Conservation (phyloP, 345 rosid species). For the Camelina laxa region DNA sequence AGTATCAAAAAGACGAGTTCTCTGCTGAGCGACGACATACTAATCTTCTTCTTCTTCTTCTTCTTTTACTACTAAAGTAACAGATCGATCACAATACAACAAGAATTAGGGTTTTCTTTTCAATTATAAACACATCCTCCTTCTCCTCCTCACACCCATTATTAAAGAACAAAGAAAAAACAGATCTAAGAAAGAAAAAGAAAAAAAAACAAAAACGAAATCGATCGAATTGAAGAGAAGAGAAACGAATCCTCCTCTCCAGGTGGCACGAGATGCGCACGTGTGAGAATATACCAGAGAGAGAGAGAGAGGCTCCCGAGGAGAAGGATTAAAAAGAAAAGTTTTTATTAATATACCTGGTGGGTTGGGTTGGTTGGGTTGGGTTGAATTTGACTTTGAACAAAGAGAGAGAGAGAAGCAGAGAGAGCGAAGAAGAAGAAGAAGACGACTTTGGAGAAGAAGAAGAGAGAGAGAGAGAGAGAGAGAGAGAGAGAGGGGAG, state of each 20-base stretch:
- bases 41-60: not conserved
- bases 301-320: slow-evolving; percentile 8
- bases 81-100: slow-evolving; percentile 34
- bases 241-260: slow-evolving; percentile 15
- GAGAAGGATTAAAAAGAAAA: not conserved
- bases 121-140: not conserved
- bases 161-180: not conserved
- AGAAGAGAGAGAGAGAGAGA: slow-evolving; percentile 25
- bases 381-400: slow-evolving; percentile 39
- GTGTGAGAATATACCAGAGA: slow-evolving; percentile 31
- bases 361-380: too few species aligned
- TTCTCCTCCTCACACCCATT: not conserved
- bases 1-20: slow-evolving; percentile 48
- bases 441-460: slow-evolving; percentile 18
- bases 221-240: slow-evolving; percentile 18
- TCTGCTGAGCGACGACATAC: slow-evolving; percentile 48
- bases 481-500: slow-evolving; percentile 30
- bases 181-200: slow-evolving; percentile 35
- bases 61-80: not conserved
- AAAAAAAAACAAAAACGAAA: slow-evolving; percentile 13
- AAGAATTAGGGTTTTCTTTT: slow-evolving; percentile 35
- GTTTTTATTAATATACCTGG: too few species aligned
- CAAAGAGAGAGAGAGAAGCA: slow-evolving; percentile 27
- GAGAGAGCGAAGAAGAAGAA: slow-evolving; percentile 20
- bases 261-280: slow-evolving; percentile 34